Base-by-base conservation (phyloP, 441 rosid species). In the Gossypium lobatum region DNA sequence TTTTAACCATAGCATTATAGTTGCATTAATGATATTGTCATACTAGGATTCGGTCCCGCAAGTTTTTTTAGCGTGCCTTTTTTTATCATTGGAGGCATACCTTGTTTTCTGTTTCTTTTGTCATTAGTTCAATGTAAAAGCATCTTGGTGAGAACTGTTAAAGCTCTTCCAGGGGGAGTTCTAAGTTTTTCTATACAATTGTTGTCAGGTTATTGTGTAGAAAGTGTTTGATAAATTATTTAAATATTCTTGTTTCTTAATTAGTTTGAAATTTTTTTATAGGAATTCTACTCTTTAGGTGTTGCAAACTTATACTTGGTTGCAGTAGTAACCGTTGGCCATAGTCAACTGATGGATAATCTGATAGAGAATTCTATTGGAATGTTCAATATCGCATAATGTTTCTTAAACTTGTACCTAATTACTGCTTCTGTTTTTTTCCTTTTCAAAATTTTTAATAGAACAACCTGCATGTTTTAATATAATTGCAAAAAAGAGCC, bases 1-100 rank as follows among this genome's bases (percentile, higher is more conserved):
- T 20, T 16, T 52, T 25, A 52, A 58, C 75, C 48, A n/a, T 62
- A 48, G 17, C 50, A 57, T 81, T 59, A 76, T 80, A 48, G 54
- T 42, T 42, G 28, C 48, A 60, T 55, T 62, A 28, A n/a, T 60
- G 6, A 17, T 21, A 48, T 28, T 46, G 6, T 26, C 42, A 25
- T 60, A 6, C 34, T 26, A 16, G 73, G 21, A 45, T 72, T 23
- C 10, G 17, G 71, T 50, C 18, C 0, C 21, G 61, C 7, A 21
- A 53, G 28, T 46, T 53, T 28, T 18, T 16, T 9, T 53, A 52
- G 48, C 16, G 60, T 50, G 16, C 58, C 34, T 6, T 72, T 60
- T 26, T 61, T 72, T 39, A 67, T 67, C n/a, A 50, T 25, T 26
- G 59, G 21, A 48, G 34, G 57, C 31, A 23, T 2, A 42, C 17